Base-by-base conservation (phyloP, 805 yeast species). In the Cyberlindnera mrakii region DNA sequence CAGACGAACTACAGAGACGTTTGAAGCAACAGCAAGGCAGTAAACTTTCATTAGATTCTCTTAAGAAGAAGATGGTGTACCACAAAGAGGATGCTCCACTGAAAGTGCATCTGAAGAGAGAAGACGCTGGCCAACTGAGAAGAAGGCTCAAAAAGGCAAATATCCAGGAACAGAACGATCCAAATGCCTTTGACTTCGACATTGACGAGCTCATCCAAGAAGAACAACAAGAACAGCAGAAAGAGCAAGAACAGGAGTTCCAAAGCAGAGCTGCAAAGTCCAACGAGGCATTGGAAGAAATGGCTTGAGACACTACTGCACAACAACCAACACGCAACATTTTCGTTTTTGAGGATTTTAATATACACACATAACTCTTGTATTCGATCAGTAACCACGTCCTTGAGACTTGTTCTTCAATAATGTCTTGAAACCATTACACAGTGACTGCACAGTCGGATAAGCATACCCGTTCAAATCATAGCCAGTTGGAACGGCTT, bases 401-500 rank as follows among this genome's bases (percentile, higher is more conserved):
- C n/a, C 37, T 17, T 34, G 29, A 13, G 34, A 17, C n/a, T 19
- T 39, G 37, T 49, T 55, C 47, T 65, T 70, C 47, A 72, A 51
- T 42, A 72, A 49, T 14, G 82, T 84, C 71, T 93, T 93, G 80
- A 93, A 93, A 15, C 99, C 99, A 58, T 93, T 93, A 68, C 96
- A 85, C 55, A 93, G 73, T 45, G 83, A 77, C 49, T 79, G 79
- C 72, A 91, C 89, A 62, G 85, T 89, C n/a, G 96, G 91, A 60
- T 93, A 93, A 25, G 80, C 75, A 58, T 85, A 86, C 14, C 82
- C 82, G 60, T 80, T 81, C 59, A 93, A 70, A 57, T 78, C 80
- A 58, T 78, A 91, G 3, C 98, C 98, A 46, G 82, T 82, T 23
- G 93, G 89, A 42, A 85, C 82, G n/a, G 87, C 87, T 63, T 80